Evolutionary conservation across 805 yeast genomes (phyloP), one percentile per base, ranked within the genome.

Genomic region (Candida gorgasii): DNA sequence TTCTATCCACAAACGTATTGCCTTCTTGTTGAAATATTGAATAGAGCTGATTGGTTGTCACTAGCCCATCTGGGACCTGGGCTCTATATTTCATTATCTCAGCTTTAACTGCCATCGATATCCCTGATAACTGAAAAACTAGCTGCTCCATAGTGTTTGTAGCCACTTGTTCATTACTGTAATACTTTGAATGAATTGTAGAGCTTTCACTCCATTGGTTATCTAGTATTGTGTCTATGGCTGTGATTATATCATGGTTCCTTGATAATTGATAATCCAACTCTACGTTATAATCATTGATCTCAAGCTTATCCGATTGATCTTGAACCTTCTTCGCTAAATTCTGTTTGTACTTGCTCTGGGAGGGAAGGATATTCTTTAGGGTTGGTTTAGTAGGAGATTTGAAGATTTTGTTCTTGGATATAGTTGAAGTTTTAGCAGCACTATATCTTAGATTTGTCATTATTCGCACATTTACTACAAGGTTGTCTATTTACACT

Each of bases 1-100:
- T 61, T 28, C 64, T 63, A 49, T 80, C 85, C 2, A 79, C 78
- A 53, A 64, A 69, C 0, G 84, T 76, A 47, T 65, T 57, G 0
- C 79, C 78, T 31, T 67, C 61, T 17, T 63, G 56, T 11, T 67
- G 67, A 40, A 68, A 73, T 8, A 79, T 49, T 1, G 82, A 61
- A 49, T 79, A 79, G 3, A 80, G 49, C 45, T 79, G 84, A 23
- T 68, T 67, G 9, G 67, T 46, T 1, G 78, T 63, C 7, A 76
- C 58, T 27, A 75, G 47, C 8, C 70, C 68, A 12, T 48, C 57
- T 0, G 80, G 78, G 1, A 71, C 48, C 17, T 62, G 64, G 28
- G 40, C 44, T 24, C 76, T 50, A 48, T 60, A 69, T 44, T 59
- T 64, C 45, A 67, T 39, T 5, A 67, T 61, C 1, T 65, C 74